phyloP scores from a whole-genome alignment of 768 basidiomycete genomes.

The Termitomyces sp. region DNA sequence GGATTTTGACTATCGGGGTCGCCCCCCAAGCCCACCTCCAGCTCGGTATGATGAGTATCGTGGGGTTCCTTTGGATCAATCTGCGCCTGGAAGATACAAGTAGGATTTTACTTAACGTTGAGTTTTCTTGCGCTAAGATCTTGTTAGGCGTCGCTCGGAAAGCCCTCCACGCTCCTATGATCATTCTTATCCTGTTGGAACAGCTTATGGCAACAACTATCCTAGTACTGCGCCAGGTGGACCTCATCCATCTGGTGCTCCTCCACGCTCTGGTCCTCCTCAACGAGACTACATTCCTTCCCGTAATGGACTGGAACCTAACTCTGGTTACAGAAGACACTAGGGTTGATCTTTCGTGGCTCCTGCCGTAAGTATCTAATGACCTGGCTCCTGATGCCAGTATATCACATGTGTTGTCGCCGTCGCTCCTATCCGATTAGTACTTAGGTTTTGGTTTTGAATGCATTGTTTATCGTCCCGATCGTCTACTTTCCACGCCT shows the following conservation, averaged over 20 bases:
- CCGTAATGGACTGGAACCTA: slow-evolving; percentile 35
- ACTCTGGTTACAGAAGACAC: slow-evolving; percentile 33
- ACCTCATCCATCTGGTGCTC: slow-evolving; percentile 28
- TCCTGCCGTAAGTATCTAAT: slow-evolving; percentile 8
- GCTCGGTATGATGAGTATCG: slow-evolving; percentile 49
- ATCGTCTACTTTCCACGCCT: neutral
- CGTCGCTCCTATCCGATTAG: neutral
- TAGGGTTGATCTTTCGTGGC: slow-evolving; percentile 15
- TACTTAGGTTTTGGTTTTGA: slow-evolving; percentile 6
- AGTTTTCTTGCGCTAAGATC: neutral
- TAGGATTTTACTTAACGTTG: slow-evolving; percentile 15
- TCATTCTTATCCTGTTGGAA: slow-evolving; percentile 33
- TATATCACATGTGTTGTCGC: slow-evolving; percentile 8
- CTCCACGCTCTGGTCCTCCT: slow-evolving; percentile 15
- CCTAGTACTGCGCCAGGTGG: slow-evolving; percentile 31
- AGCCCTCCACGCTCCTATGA: slow-evolving; percentile 62
- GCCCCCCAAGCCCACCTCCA: slow-evolving; percentile 47
- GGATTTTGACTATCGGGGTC: slow-evolving; percentile 55
- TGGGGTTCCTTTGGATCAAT: slow-evolving; percentile 39
- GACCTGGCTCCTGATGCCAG: slow-evolving; percentile 9
- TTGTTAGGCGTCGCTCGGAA: slow-evolving; percentile 60
- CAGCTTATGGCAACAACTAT: slow-evolving; percentile 46
- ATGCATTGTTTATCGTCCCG: neutral
- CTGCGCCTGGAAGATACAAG: slow-evolving; percentile 43
- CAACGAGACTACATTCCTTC: slow-evolving; percentile 44